These are phyloP conservation scores for Mycena sanguinolenta DNA, from an alignment of 768 basidiomycete genomes.

Conservation along the genomic window DNA sequence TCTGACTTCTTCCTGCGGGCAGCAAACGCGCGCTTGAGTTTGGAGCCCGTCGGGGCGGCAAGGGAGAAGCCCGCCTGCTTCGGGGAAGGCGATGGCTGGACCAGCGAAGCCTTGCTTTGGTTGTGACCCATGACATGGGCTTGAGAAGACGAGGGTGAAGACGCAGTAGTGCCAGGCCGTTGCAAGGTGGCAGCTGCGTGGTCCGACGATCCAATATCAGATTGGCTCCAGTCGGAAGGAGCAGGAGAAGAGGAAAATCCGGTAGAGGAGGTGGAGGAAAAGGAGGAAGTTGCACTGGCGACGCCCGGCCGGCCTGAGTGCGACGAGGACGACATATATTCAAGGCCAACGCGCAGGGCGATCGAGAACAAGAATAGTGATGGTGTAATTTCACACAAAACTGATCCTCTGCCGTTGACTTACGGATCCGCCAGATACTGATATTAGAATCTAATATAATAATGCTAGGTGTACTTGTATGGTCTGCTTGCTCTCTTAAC, in stretches of 20 bases:
- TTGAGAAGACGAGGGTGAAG: constrained; percentile 46
- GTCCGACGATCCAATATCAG: constrained; percentile 32
- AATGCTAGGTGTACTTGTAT: constrained; percentile 15
- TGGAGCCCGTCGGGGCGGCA: constrained; percentile 60
- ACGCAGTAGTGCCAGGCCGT: constrained; percentile 19
- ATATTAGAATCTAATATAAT: constrained; percentile 20
- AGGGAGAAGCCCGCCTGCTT: constrained; percentile 48
- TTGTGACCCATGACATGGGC: constrained; percentile 56
- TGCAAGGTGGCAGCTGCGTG: constrained; percentile 43
- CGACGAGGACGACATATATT: constrained; percentile 24
- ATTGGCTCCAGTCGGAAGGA: constrained; percentile 26
- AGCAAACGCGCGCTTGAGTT: constrained; percentile 71
- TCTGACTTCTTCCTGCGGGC: constrained; percentile 70
- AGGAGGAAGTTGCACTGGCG: constrained; percentile 32
- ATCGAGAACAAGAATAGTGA: not conserved
- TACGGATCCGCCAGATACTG: not conserved
- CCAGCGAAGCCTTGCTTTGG: constrained; percentile 44
- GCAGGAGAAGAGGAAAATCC: constrained; percentile 18
- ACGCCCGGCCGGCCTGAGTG: constrained; percentile 30
- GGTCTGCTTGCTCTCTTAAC: no score
- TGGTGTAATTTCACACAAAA: not conserved
- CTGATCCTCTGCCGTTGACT: no score
- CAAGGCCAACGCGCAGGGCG: not conserved
- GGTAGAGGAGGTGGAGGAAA: constrained; percentile 32
- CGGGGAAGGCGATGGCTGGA: constrained; percentile 40